These are phyloP conservation scores for Cystobasidiaceae sp. DNA, from an alignment of 1,284 basidiomycete genomes.

Conservation along the genomic window DNA sequence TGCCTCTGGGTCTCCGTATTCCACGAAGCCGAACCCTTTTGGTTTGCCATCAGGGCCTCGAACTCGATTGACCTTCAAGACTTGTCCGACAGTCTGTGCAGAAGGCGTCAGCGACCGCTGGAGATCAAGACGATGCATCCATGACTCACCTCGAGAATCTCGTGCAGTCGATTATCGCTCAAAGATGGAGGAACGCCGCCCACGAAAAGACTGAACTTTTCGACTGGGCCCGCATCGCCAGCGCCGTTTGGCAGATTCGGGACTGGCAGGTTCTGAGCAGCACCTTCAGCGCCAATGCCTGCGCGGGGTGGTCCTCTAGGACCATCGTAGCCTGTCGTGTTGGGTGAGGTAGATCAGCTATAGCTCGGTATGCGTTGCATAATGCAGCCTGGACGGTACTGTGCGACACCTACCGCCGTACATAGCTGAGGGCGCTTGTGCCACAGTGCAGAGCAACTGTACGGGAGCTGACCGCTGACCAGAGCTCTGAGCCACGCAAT, in stretches of 20 bases:
- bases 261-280: slow-evolving; percentile 31
- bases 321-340: slow-evolving; percentile 14
- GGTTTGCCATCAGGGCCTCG: slow-evolving; percentile 36
- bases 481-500: too few relatives aligned
- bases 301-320: slow-evolving; percentile 16
- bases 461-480: too few relatives aligned
- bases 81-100: slow-evolving; percentile 39
- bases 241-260: slow-evolving; percentile 22
- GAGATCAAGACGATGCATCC: neutral
- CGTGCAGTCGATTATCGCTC: slow-evolving; percentile 42
- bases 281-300: slow-evolving; percentile 32
- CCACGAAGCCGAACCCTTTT: slow-evolving; percentile 44
- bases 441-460: neutral
- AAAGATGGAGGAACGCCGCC: slow-evolving; percentile 42
- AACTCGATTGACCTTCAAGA: slow-evolving; percentile 41
- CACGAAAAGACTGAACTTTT: slow-evolving; percentile 44
- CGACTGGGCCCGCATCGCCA: slow-evolving; percentile 25
- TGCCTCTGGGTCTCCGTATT: slow-evolving; percentile 44
- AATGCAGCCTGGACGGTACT: too few relatives aligned
- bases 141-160: slow-evolving; percentile 39
- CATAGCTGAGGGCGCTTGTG: neutral
- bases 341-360: neutral
- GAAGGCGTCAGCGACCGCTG: neutral
- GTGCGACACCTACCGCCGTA: slow-evolving; percentile 10
- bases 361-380: too few relatives aligned